Evolutionary conservation across 495 filamentous ascomycete species (phyloP).

Genomic region (Lophiotrema nucula): DNA sequence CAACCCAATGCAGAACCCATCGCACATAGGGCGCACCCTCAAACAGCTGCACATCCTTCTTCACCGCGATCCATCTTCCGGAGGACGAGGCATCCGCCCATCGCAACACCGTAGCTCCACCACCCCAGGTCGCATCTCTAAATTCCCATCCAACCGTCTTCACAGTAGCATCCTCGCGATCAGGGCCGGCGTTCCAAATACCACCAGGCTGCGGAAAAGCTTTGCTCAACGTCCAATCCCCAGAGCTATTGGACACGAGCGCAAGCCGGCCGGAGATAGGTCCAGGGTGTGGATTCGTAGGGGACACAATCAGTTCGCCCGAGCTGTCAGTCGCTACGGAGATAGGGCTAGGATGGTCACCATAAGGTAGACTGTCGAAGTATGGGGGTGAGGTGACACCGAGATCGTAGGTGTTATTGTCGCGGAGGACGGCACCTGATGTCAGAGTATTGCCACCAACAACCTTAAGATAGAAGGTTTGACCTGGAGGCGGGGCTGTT

Average conservation of each 20-base stretch:
- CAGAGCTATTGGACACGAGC: not conserved
- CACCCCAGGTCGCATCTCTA: no score
- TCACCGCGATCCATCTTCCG: no score
- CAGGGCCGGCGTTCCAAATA: not conserved
- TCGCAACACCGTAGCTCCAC: no score
- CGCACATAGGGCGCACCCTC: no score
- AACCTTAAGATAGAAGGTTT: slow-evolving; percentile 1
- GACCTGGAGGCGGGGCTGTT: not conserved
- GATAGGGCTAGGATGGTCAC: not conserved
- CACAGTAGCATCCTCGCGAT: not conserved
- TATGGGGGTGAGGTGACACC: not conserved
- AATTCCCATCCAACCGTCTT: not conserved
- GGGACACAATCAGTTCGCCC: slow-evolving; percentile 1
- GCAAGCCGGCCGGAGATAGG: slow-evolving; percentile 2
- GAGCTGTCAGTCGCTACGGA: not conserved
- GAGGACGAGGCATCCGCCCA: no score
- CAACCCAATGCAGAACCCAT: no score
- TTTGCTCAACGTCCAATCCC: slow-evolving; percentile 2
- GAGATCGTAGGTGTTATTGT: slow-evolving; percentile 12
- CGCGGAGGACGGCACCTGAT: not conserved
- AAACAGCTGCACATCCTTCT: no score
- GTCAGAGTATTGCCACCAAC: not conserved
- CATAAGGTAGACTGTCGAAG: not conserved
- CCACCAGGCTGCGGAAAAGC: slow-evolving; percentile 3
- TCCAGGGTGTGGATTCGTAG: slow-evolving; percentile 5